Evolutionary conservation across 805 yeast species (phyloP), one percentile per base, ranked within the genome.

Genomic region (Pichia cabralensis): DNA sequence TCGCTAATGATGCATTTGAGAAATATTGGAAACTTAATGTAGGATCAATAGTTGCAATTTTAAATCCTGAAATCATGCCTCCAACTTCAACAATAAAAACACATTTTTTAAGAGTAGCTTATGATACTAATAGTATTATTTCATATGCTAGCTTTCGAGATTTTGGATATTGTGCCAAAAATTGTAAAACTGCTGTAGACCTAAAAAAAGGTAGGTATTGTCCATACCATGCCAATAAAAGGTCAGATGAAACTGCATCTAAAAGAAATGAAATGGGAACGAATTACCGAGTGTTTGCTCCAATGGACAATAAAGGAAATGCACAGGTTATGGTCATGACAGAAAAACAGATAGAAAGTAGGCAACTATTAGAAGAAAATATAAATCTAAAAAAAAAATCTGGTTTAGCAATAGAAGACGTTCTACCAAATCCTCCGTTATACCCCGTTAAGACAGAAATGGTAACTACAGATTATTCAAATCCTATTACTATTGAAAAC

Each of bases 211-310:
- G 71, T 6, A 69, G 66, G 17, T 67, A 72, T 39, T 88, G 97
- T 55, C 75, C 74, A 10, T 84, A 60, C 47, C 97, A 88, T 49
- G 61, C 69, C 13, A 89, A 83, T 41, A 44, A 65, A 31, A 64
- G 71, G 28, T 61, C 74, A 35, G 65, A 68, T 28, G 64, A 64
- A 29, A 55, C 70, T 0, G 68, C 73, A 15, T 66, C 76, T n/a
- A 66, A 71, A 41, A 62, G 97, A 41, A 71, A 84, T 63, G 97
- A 88, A 53, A 62, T 89, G 35, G 81, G 75, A 53, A 71, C 81
- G 12, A 60, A 72, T 40, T 62, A 68, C 39, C 57, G 75, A 38
- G 53, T 72, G 56, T 67, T 74, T 46, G 69, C 84, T 6, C 76
- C 86, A 5, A 36, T 32, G 8, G 62, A 64, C 18, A 58, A 62